Evolutionary conservation across 2,329 filamentous ascomycete genomes (phyloP).

Genomic region (Botrytis galanthina): DNA sequence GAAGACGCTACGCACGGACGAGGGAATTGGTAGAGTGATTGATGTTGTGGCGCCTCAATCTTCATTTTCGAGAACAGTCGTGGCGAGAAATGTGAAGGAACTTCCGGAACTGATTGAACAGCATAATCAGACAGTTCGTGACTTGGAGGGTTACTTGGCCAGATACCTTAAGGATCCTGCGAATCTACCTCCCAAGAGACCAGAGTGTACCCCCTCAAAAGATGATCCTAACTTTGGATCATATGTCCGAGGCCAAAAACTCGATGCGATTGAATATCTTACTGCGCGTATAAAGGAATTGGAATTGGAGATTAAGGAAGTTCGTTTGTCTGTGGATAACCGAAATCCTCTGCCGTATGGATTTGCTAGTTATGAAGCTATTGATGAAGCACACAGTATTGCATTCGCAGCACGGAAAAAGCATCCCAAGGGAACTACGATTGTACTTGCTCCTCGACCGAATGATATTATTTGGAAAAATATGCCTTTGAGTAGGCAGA

Average conservation of each 20-base stretch:
- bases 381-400: conserved; percentile 82
- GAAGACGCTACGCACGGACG: conserved; percentile 71
- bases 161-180: conserved; percentile 89
- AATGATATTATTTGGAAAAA: conserved; percentile 98
- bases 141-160: conserved; percentile 79
- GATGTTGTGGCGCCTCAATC: conserved; percentile 77
- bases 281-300: conserved; percentile 80
- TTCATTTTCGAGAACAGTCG: conserved; percentile 73
- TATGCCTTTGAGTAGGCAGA: conserved; percentile 66
- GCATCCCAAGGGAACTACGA: conserved; percentile 72
- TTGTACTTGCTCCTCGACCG: conserved; percentile 78
- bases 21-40: conserved; percentile 81
- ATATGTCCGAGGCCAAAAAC: conserved; percentile 67
- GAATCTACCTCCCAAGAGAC: conserved; percentile 72
- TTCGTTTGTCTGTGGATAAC: conserved; percentile 78
- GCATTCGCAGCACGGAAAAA: conserved; percentile 80
- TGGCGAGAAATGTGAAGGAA: conserved; percentile 89
- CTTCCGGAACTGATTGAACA: conserved; percentile 81
- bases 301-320: conserved; percentile 80
- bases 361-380: conserved; percentile 89
- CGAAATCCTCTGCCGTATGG: conserved; percentile 87
- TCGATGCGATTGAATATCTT: conserved; percentile 93
- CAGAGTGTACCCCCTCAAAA: conserved; percentile 76
- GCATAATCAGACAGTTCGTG: conserved; percentile 76
- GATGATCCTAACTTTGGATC: conserved; percentile 67